Percentiles rank a stretch among this genome's conserved stretches.
Evolutionary conservation across 441 rosid genomes (phyloP).

Genomic region (Capsella rubella): DNA sequence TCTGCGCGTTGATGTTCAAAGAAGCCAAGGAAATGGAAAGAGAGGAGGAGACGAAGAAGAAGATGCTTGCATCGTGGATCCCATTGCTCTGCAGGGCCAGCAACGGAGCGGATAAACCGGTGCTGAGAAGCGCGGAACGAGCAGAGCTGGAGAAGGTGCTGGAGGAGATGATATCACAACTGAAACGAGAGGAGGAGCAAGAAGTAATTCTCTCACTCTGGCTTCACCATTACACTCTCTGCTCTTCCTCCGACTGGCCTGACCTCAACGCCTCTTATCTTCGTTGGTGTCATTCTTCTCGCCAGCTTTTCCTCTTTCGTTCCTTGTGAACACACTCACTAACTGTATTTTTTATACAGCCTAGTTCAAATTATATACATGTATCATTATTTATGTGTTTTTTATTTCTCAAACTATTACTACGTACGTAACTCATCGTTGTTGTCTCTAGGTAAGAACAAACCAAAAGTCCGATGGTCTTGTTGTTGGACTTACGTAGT

Average conservation of each 20-base stretch:
- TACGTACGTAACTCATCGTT: too few species aligned
- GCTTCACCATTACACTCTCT: conserved; percentile 78
- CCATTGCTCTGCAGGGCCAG: conserved; percentile 78
- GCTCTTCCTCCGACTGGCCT: conserved; percentile 88
- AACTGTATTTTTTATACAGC: too few species aligned
- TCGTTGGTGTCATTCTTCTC: conserved; percentile 79
- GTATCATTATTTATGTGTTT: too few species aligned
- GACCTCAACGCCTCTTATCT: conserved; percentile 67
- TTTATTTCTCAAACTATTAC: too few species aligned
- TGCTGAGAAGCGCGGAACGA: conserved; percentile 58
- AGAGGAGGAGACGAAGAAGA: conserved; percentile 56
- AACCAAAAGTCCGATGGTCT: too few species aligned
- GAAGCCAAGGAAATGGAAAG: conserved; percentile 51
- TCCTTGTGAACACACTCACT: too few species aligned
- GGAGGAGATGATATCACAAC: conserved; percentile 60
- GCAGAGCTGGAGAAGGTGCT: conserved; percentile 60
- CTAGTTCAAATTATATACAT: too few species aligned
- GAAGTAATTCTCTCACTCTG: conserved; percentile 82
- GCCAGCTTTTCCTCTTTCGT: conserved; percentile 56
- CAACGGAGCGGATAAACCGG: conserved; percentile 72
- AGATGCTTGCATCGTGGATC: conserved; percentile 74
- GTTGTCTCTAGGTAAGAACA: too few species aligned
- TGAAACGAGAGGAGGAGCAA: conserved; percentile 59
- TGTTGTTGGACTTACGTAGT: too few species aligned
- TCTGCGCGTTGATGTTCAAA: conserved; percentile 68